Evolutionary conservation across 2,329 filamentous ascomycete species (phyloP).

Genomic region (Ceratocystis ficicola): DNA sequence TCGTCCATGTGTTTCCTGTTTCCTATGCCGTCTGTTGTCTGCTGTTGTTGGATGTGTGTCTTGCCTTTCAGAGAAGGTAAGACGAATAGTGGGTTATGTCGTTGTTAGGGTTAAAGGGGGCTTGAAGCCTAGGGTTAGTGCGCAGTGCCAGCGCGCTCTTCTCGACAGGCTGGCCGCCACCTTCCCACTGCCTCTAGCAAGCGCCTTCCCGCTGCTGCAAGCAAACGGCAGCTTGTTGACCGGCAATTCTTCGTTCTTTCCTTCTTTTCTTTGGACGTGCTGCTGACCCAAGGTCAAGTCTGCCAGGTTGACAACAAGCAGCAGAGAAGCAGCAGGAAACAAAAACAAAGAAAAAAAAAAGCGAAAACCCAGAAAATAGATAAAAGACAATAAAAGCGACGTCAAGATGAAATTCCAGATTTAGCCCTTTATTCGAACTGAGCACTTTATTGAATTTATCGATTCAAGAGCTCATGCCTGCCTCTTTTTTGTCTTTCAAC

Average conservation of each 20-base stretch:
- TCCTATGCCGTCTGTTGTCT: neutral
- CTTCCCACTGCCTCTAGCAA: neutral
- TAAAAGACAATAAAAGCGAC: neutral
- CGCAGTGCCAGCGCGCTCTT: too few relatives aligned
- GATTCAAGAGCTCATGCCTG: conserved; percentile 2
- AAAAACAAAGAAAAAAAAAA: neutral
- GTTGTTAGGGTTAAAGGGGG: neutral
- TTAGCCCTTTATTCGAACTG: neutral
- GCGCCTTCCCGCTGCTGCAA: too few relatives aligned
- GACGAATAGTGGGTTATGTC: neutral
- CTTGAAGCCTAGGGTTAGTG: neutral
- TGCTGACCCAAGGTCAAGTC: neutral
- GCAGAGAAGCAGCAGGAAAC: neutral
- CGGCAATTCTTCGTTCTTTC: neutral
- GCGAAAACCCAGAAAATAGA: neutral
- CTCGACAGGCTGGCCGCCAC: neutral
- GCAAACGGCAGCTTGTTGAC: neutral
- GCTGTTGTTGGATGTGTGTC: neutral
- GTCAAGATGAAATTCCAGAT: conserved; percentile 3
- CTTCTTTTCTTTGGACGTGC: neutral
- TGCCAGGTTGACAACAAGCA: neutral
- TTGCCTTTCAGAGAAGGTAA: neutral
- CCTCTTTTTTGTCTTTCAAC: neutral
- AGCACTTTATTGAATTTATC: conserved; percentile 3
- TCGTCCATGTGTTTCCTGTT: neutral